Evolutionary conservation across 768 basidiomycete genomes (phyloP).

Genomic region (Terana coerulea): DNA sequence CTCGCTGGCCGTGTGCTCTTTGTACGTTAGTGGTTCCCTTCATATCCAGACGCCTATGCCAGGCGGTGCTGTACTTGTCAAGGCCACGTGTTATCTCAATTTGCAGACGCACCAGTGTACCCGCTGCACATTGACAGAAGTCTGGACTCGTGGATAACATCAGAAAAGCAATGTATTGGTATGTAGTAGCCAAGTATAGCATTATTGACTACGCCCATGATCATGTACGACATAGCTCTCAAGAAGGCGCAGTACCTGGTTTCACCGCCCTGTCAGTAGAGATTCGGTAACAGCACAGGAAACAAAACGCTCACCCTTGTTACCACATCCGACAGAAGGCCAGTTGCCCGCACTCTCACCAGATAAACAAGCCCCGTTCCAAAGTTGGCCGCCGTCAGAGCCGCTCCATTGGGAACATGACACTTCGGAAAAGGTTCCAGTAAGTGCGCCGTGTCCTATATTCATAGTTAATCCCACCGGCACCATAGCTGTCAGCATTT

Average conservation of each 20-base stretch:
- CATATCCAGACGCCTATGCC: no score
- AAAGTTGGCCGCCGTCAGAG: conserved; percentile 43
- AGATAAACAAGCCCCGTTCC: conserved; percentile 46
- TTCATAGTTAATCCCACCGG: neutral
- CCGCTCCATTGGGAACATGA: conserved; percentile 57
- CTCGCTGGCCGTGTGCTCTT: no score
- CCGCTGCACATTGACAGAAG: no score
- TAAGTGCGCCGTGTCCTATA: conserved; percentile 46
- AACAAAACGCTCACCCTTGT: conserved; percentile 37
- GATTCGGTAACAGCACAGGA: neutral
- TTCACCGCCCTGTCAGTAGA: neutral
- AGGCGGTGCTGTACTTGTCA: no score
- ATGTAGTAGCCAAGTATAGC: no score
- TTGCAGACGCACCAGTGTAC: no score
- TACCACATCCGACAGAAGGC: conserved; percentile 52
- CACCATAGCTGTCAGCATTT: neutral
- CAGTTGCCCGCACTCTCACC: conserved; percentile 47
- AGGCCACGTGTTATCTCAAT: no score
- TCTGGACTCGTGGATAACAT: no score
- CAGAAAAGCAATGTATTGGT: no score
- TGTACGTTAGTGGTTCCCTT: no score
- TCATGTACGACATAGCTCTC: no score
- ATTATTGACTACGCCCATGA: no score
- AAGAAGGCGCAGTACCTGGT: neutral
- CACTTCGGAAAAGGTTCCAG: conserved; percentile 51